These are phyloP conservation scores for Tulasnella calospora DNA, from an alignment of 768 basidiomycete species.

Conservation along the genomic window DNA sequence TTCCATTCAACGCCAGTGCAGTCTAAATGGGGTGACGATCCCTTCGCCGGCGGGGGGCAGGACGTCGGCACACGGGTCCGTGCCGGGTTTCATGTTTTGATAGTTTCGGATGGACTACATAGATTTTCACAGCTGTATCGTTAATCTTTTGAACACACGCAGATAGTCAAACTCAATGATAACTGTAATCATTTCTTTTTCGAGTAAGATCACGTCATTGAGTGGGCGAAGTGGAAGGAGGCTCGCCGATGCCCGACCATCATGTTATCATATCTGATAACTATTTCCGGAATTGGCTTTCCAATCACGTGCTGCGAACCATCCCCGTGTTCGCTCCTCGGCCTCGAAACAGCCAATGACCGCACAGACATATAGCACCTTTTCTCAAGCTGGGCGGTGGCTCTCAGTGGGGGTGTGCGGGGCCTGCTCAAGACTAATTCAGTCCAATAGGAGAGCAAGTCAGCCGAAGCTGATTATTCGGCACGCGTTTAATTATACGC, in stretches of 20 bases:
- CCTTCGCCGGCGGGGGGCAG: background rate
- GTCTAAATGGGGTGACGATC: background rate
- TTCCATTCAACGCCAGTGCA: background rate
- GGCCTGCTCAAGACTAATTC: too few relatives aligned
- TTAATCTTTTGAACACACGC: background rate
- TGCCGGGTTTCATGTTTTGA: background rate
- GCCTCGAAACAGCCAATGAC: too few relatives aligned
- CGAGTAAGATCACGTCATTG: background rate
- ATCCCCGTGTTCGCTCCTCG: too few relatives aligned
- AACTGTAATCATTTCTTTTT: background rate
- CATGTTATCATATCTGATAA: slow-evolving; percentile 5
- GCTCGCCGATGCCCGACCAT: too few relatives aligned
- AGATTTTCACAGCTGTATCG: background rate
- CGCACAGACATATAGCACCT: background rate
- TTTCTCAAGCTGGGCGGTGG: background rate
- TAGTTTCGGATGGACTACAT: background rate
- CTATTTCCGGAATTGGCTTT: background rate
- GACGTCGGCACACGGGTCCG: background rate
- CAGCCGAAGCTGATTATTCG: too few relatives aligned
- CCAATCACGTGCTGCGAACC: too few relatives aligned
- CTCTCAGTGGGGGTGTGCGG: too few relatives aligned
- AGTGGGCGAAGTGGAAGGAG: too few relatives aligned
- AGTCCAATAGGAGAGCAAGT: too few relatives aligned
- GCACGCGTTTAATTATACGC: background rate
- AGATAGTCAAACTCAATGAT: background rate